These are phyloP conservation scores for Penicillium sp. DNA, from an alignment of 2,329 filamentous ascomycete genomes.

Conservation along the genomic window DNA sequence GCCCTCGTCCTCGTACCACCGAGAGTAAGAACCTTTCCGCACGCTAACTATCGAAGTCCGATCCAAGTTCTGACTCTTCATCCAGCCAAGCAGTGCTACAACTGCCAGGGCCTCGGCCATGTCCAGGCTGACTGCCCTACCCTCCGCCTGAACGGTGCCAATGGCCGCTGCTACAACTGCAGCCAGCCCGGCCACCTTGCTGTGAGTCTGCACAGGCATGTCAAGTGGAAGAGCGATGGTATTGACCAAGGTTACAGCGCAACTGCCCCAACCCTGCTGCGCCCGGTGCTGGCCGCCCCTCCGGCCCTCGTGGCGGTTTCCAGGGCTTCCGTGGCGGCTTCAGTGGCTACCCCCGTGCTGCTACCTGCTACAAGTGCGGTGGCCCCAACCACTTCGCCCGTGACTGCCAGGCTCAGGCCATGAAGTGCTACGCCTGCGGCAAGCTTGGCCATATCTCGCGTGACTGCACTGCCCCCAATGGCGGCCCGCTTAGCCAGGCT, in stretches of 20 bases:
- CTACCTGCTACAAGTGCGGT: constrained; percentile 68
- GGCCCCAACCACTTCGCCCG: constrained; percentile 97
- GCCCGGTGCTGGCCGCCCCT: constrained; percentile 65
- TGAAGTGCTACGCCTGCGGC: constrained; percentile 98
- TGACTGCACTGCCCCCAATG: constrained; percentile 96
- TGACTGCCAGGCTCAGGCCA: constrained; percentile 95
- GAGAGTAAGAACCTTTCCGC: constrained; percentile 61
- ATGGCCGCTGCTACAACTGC: constrained; percentile 95
- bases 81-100: constrained; percentile 96
- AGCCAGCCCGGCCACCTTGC: constrained; percentile 90
- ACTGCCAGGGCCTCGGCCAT: constrained; percentile 97
- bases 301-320: constrained; percentile 64
- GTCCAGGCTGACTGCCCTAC: constrained; percentile 99
- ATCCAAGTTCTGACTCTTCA: constrained; percentile 16
- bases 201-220: constrained; percentile 49
- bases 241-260: constrained; percentile 52
- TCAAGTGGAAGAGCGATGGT: background rate
- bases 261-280: constrained; percentile 56
- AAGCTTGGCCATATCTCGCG: constrained; percentile 91
- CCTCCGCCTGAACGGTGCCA: constrained; percentile 78
- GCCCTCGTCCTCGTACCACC: constrained; percentile 92
- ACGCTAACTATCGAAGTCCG: constrained; percentile 1
- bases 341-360: constrained; percentile 54
- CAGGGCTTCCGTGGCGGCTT: constrained; percentile 71
- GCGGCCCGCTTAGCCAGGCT: constrained; percentile 88